Percentiles rank a stretch among this genome's conserved stretches.
phyloP scores from a whole-genome alignment of 1,284 basidiomycete genomes.

The Psilocybe mexicana region DNA sequence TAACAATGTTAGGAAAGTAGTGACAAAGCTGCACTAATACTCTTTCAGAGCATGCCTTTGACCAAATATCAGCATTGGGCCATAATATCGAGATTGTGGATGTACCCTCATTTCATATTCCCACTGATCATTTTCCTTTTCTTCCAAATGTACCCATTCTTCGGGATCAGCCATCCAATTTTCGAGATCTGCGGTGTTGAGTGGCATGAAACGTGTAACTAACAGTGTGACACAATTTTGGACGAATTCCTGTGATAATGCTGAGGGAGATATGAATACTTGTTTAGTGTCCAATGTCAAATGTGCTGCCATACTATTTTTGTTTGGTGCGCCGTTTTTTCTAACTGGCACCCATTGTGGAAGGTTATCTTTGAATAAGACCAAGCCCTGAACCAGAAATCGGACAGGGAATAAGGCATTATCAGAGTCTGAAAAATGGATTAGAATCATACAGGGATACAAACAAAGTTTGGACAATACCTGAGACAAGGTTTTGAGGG shows the following conservation, averaged over 20 bases:
- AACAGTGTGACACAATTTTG: conserved; percentile 77
- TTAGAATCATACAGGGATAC: neutral
- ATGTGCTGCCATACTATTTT: conserved; percentile 46
- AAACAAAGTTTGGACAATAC: conserved; percentile 32
- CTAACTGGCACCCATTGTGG: conserved; percentile 68
- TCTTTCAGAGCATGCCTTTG: conserved; percentile 83
- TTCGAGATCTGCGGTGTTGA: conserved; percentile 78
- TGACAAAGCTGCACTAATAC: conserved; percentile 79
- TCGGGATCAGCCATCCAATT: conserved; percentile 84
- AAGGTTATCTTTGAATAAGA: conserved; percentile 84
- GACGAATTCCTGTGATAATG: conserved; percentile 74
- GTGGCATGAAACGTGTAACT: conserved; percentile 79
- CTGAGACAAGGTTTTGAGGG: conserved; percentile 53
- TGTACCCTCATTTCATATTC: conserved; percentile 83
- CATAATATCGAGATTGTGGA: conserved; percentile 11
- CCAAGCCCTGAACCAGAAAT: conserved; percentile 84
- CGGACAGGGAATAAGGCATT: conserved; percentile 71
- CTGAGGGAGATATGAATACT: conserved; percentile 38
- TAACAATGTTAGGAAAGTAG: conserved; percentile 74
- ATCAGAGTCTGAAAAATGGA: conserved; percentile 42
- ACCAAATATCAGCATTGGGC: conserved; percentile 8
- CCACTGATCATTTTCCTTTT: conserved; percentile 87
- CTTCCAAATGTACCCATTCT: conserved; percentile 86
- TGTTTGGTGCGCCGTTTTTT: conserved; percentile 59
- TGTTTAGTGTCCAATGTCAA: neutral